A percentile compares a stretch with the other conserved stretches of the same genome.
phyloP scores from a whole-genome alignment of 2,329 filamentous ascomycete genomes.

The Beauveria brongniartii region DNA sequence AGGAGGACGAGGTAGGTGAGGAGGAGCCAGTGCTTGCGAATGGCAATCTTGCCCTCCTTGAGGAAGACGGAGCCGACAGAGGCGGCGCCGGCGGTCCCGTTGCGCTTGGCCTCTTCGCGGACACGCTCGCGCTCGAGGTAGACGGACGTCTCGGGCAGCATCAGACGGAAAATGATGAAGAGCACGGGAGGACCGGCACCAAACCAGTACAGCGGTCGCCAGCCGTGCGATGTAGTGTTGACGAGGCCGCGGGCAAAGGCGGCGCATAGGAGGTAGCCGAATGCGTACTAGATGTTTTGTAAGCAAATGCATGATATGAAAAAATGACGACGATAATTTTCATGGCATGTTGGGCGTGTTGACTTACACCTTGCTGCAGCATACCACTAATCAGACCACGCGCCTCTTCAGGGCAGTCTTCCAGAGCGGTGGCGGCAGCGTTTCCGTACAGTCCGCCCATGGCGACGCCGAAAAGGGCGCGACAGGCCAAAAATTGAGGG shows the following conservation, averaged over 20 bases:
- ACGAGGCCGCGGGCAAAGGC: slow-evolving; percentile 60
- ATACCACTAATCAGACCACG: slow-evolving; percentile 70
- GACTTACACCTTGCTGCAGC: slow-evolving; percentile 57
- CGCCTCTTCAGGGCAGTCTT: slow-evolving; percentile 60
- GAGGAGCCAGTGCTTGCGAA: slow-evolving; percentile 73
- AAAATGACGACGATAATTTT: background rate
- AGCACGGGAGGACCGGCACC: slow-evolving; percentile 71
- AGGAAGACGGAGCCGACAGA: slow-evolving; percentile 54
- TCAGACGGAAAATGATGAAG: slow-evolving; percentile 71
- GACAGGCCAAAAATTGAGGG: slow-evolving; percentile 63
- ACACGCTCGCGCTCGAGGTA: slow-evolving; percentile 60
- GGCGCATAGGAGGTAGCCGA: slow-evolving; percentile 55
- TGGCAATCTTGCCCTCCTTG: slow-evolving; percentile 66
- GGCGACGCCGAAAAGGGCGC: slow-evolving; percentile 68
- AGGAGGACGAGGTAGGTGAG: slow-evolving; percentile 75
- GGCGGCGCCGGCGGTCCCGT: slow-evolving; percentile 16
- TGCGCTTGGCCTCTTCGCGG: slow-evolving; percentile 35
- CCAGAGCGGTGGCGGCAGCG: slow-evolving; percentile 68
- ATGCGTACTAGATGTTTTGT: slow-evolving; percentile 37
- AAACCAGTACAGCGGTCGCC: slow-evolving; percentile 87
- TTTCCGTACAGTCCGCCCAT: slow-evolving; percentile 80
- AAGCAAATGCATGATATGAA: background rate
- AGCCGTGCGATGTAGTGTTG: slow-evolving; percentile 68
- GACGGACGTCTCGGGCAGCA: slow-evolving; percentile 69
- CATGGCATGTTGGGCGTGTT: background rate